Evolutionary conservation across 345 rosid species (phyloP).

Genomic region (Citrus cavaleriei): DNA sequence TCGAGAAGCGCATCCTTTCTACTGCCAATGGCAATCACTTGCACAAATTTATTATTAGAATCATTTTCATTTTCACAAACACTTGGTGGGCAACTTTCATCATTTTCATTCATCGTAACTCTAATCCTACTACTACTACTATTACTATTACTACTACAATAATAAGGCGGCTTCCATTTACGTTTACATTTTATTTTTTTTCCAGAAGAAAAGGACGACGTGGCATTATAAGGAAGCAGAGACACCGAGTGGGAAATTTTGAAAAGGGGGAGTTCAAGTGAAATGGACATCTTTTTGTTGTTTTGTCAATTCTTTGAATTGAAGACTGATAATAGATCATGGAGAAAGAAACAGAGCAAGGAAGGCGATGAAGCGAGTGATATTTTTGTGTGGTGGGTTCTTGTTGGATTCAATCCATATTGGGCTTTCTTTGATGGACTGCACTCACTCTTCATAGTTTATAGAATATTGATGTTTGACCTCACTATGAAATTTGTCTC

Average conservation of each 20-base stretch:
- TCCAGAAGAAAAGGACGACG: conserved; percentile 2
- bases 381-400: too few species aligned
- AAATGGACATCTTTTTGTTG: conserved; percentile 17
- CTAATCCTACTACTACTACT: conserved; percentile 8
- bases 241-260: conserved; percentile 23
- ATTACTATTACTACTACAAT: too few species aligned
- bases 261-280: conserved; percentile 33
- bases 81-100: conserved; percentile 8
- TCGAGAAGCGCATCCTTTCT: conserved; percentile 72
- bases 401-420: too few species aligned
- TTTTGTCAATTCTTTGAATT: too few species aligned
- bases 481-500: too few species aligned
- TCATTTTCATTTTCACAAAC: conserved; percentile 5
- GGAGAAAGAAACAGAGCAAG: too few species aligned
- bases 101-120: conserved; percentile 25
- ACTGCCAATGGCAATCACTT: conserved; percentile 79
- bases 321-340: too few species aligned
- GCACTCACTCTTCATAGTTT: too few species aligned
- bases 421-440: too few species aligned
- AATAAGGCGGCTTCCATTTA: too few species aligned
- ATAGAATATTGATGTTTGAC: too few species aligned
- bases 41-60: conserved; percentile 28
- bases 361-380: too few species aligned
- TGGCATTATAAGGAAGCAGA: conserved; percentile 11
- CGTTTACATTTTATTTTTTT: conserved; percentile 11